phyloP scores from a whole-genome alignment of 2,329 filamentous ascomycete genomes.

The Pseudogymnoascus sp. region DNA sequence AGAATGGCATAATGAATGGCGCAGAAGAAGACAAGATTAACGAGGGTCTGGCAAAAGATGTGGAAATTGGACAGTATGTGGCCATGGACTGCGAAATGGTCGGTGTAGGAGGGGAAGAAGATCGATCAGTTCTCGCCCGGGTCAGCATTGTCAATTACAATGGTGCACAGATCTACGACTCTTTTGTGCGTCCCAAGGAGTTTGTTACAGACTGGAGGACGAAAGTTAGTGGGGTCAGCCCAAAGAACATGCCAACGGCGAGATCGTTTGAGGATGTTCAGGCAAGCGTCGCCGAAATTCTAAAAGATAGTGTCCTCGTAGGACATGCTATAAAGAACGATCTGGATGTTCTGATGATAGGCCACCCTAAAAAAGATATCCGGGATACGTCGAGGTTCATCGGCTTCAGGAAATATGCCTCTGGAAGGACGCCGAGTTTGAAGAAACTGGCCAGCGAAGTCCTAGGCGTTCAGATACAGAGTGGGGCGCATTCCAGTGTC shows the following conservation, averaged over 20 bases:
- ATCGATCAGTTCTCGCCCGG: slow-evolving; percentile 71
- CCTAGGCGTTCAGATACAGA: slow-evolving; percentile 55
- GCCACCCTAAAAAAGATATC: slow-evolving; percentile 69
- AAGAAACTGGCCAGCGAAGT: slow-evolving; percentile 49
- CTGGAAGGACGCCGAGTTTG: slow-evolving; percentile 63
- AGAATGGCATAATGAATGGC: slow-evolving; percentile 40
- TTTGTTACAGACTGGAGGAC: slow-evolving; percentile 87
- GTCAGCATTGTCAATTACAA: slow-evolving; percentile 92
- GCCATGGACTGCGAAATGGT: slow-evolving; percentile 99
- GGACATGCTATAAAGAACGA: slow-evolving; percentile 81
- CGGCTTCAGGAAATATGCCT: slow-evolving; percentile 61
- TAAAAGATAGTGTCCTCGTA: slow-evolving; percentile 66
- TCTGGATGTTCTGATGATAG: slow-evolving; percentile 64
- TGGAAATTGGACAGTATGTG: slow-evolving; percentile 80
- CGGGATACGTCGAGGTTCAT: slow-evolving; percentile 77
- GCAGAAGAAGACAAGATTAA: slow-evolving; percentile 49
- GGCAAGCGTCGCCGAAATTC: slow-evolving; percentile 56
- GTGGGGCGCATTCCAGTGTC: slow-evolving; percentile 57
- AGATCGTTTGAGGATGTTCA: slow-evolving; percentile 72
- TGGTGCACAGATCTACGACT: slow-evolving; percentile 87
- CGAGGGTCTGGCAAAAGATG: slow-evolving; percentile 51
- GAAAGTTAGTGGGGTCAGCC: slow-evolving; percentile 70
- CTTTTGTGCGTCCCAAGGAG: slow-evolving; percentile 73
- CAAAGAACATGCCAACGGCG: slow-evolving; percentile 62
- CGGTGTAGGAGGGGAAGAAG: slow-evolving; percentile 64